These are phyloP conservation scores for Starmerella stigmatis DNA, from an alignment of 805 yeast genomes.

Conservation along the genomic window DNA sequence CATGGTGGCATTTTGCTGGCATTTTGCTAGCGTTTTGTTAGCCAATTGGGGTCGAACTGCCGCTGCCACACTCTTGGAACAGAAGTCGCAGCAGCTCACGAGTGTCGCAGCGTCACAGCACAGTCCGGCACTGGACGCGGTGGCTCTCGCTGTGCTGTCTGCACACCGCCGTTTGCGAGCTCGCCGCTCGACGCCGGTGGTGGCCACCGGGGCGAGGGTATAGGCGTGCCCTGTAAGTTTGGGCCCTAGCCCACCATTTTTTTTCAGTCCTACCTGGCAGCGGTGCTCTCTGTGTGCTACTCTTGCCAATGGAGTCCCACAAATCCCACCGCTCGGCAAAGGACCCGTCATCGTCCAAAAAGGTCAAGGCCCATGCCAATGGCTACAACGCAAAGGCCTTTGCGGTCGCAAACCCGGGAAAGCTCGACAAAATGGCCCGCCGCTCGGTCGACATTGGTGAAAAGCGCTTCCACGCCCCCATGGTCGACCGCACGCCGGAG, in stretches of 20 bases:
- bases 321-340: conserved; percentile 66
- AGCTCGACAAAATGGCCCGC: conserved; percentile 70
- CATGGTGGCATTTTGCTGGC: too few relatives aligned
- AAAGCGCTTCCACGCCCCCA: conserved; percentile 84
- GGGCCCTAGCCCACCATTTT: conserved; percentile 4
- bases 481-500: conserved; percentile 95
- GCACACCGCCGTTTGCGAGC: too few relatives aligned
- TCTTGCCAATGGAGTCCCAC: conserved; percentile 43
- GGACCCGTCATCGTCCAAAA: conserved; percentile 49
- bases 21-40: too few relatives aligned
- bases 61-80: too few relatives aligned
- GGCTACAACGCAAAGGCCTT: conserved; percentile 80
- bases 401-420: conserved; percentile 75
- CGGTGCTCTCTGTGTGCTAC: background rate
- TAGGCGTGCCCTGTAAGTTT: conserved; percentile 6
- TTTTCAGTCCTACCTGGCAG: background rate
- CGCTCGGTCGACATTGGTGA: conserved; percentile 77
- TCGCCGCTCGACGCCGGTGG: too few relatives aligned
- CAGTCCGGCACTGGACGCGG: too few relatives aligned
- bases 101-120: too few relatives aligned
- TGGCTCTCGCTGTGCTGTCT: too few relatives aligned
- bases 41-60: too few relatives aligned
- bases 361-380: conserved; percentile 77
- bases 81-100: too few relatives aligned
- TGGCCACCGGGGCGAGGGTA: too few relatives aligned